Evolutionary conservation across 768 basidiomycete species (phyloP).

Genomic region (Lentinus tigrinus): DNA sequence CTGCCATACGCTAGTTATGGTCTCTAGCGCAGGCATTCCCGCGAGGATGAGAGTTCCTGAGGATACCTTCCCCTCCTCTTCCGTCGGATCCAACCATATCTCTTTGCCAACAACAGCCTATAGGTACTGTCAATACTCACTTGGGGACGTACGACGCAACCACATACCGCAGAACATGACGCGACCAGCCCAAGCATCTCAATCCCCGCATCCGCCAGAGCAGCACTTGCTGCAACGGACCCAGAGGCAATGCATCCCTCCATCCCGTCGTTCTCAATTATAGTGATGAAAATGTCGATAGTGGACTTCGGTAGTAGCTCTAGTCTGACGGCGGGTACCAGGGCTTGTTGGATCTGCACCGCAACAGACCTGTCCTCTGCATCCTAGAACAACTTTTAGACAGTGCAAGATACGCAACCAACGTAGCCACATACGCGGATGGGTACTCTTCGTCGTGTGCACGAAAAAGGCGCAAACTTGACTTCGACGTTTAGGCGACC

Average conservation of each 20-base stretch:
- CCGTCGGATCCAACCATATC: constrained; percentile 80
- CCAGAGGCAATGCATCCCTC: constrained; percentile 87
- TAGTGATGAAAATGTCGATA: constrained; percentile 85
- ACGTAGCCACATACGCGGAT: constrained; percentile 62
- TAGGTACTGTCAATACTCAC: background rate
- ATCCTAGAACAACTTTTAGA: constrained; percentile 52
- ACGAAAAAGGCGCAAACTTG: constrained; percentile 95
- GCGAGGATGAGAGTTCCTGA: constrained; percentile 74
- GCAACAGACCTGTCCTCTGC: constrained; percentile 89
- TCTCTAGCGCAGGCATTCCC: constrained; percentile 85
- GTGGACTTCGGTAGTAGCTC: constrained; percentile 93
- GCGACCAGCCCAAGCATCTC: constrained; percentile 87
- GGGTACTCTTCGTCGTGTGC: constrained; percentile 71
- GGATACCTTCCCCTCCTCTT: constrained; percentile 58
- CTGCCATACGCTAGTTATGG: constrained; percentile 85
- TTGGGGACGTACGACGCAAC: constrained; percentile 1
- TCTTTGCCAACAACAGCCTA: constrained; percentile 59
- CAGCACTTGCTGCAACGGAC: constrained; percentile 83
- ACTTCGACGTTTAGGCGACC: constrained; percentile 93
- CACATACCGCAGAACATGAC: constrained; percentile 74
- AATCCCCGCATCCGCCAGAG: constrained; percentile 90
- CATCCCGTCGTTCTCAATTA: constrained; percentile 92
- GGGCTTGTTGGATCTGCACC: constrained; percentile 80
- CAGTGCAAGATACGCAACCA: background rate
- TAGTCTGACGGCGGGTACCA: constrained; percentile 80